Evolutionary conservation across 208 protist species (phyloP).

Genomic region (Angomonas deanei): DNA sequence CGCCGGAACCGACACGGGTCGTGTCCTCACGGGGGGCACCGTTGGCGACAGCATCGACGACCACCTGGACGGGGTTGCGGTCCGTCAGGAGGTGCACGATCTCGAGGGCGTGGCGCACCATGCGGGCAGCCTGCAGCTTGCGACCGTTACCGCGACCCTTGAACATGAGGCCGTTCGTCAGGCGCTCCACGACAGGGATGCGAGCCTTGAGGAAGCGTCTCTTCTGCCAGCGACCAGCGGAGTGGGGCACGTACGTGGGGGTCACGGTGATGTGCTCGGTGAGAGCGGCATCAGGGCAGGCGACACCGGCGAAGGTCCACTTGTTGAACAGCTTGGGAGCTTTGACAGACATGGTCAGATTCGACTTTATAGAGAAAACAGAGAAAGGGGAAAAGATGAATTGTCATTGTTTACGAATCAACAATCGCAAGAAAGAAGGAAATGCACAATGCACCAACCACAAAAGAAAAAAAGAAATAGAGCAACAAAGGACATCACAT

Average conservation of each 20-base stretch:
- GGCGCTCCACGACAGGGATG: conserved; percentile 93
- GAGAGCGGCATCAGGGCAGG: conserved; percentile 86
- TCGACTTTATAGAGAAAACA: conserved; percentile 1
- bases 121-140: conserved; percentile 99
- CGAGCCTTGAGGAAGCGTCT: conserved; percentile 99
- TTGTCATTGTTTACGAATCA: neutral
- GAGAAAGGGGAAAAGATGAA: neutral
- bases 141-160: conserved; percentile 99
- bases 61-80: conserved; percentile 98
- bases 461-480: neutral
- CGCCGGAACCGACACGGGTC: conserved; percentile 98
- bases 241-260: conserved; percentile 97
- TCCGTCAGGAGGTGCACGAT: conserved; percentile 99
- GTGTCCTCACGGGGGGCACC: conserved; percentile 99
- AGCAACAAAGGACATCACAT: neutral
- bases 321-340: conserved; percentile 89
- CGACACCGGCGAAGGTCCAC: conserved; percentile 84
- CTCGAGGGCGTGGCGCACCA: conserved; percentile 99
- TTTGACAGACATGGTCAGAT: conserved; percentile 50
- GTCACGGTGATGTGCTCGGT: conserved; percentile 97
- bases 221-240: conserved; percentile 96
- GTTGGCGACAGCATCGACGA: conserved; percentile 98
- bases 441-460: neutral
- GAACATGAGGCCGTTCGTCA: conserved; percentile 98
- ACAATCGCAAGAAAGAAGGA: neutral